phyloP scores from a whole-genome alignment of 768 basidiomycete species.

The button mushroom (Agaricus bisporus) region DNA sequence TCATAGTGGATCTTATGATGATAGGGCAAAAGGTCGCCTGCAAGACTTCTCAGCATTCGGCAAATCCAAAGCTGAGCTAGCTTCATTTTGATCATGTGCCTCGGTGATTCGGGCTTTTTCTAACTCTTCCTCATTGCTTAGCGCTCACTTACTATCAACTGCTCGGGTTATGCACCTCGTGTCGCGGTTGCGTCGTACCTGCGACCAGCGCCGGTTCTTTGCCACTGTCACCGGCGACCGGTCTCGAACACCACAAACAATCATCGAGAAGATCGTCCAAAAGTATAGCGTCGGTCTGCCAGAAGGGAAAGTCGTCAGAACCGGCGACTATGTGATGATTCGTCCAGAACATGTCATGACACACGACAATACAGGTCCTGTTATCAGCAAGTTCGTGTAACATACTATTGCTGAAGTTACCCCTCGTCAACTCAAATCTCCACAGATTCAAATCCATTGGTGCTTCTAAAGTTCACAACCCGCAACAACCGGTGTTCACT shows the following conservation, averaged over 20 bases:
- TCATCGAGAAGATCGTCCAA: conserved; percentile 97
- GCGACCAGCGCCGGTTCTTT: conserved; percentile 16
- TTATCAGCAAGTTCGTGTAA: conserved; percentile 83
- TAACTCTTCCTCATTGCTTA: too few relatives aligned
- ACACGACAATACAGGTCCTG: conserved; percentile 97
- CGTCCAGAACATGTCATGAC: conserved; percentile 98
- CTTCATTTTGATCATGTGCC: too few relatives aligned
- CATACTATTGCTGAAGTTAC: background rate
- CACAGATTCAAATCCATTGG: conserved; percentile 91
- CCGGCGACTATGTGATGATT: conserved; percentile 99
- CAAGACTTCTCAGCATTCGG: too few relatives aligned
- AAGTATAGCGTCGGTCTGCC: conserved; percentile 92
- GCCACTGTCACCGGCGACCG: conserved; percentile 19
- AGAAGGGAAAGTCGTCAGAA: conserved; percentile 70
- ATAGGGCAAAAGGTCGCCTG: too few relatives aligned
- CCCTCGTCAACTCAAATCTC: conserved; percentile 3
- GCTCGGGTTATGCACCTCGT: conserved; percentile 1
- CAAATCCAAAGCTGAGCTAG: too few relatives aligned
- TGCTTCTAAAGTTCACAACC: conserved; percentile 75
- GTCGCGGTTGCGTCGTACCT: background rate
- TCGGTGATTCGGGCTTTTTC: too few relatives aligned
- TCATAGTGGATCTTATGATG: too few relatives aligned
- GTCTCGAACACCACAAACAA: conserved; percentile 60
- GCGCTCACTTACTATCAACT: background rate
- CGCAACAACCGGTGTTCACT: conserved; percentile 88